Evolutionary conservation across 345 rosid species (phyloP), one percentile per base, ranked within the genome.

Genomic region (Hibiscus tridactylites): DNA sequence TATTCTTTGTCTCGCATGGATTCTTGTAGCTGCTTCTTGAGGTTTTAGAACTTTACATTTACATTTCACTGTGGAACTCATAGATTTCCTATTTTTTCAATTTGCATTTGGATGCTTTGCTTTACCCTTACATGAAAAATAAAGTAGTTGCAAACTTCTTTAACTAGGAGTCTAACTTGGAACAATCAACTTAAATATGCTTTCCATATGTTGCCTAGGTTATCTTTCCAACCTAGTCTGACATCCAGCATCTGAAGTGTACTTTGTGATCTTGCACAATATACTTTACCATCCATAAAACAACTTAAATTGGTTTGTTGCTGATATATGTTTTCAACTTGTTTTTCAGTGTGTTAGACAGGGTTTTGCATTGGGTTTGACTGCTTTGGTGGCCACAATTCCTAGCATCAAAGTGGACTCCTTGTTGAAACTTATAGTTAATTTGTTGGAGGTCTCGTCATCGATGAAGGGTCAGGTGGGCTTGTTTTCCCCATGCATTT

Each of bases 391-490:
- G 71, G 73, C 86, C 66, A 63, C 79, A 13, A 82, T 92, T 64
- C 74, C 91, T 57, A 73, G 85, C 81, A 81, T 92, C 80, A 85
- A 78, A 72, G 74, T 90, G 61, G 96, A 84, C 35, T 80, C 98
- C 11, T 63, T 92, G 68, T 81, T 92, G 79, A 95, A 89, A 72
- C 91, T 95, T 35, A 80, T 90, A 76, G 80, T 77, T 75, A 80
- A 89, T 69, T 73, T 85, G 29, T 80, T 95, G 65, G 97, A 90
- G 66, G 86, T 89, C 62, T 86, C 97, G 70, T 85, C 98, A 4
- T 86, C 97, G 12, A 88, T 90, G 97, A 91, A 83, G 86, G 97
- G 98, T 33, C 95, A 90, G 88, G 98, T 91, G 76, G 54, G 89
- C 74, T 9, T 70, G 44, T 29, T 61, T 24, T 79, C 7, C 6